Evolutionary conservation across 2,329 filamentous ascomycete species (phyloP).

Genomic region (Rachicladosporium sp.): DNA sequence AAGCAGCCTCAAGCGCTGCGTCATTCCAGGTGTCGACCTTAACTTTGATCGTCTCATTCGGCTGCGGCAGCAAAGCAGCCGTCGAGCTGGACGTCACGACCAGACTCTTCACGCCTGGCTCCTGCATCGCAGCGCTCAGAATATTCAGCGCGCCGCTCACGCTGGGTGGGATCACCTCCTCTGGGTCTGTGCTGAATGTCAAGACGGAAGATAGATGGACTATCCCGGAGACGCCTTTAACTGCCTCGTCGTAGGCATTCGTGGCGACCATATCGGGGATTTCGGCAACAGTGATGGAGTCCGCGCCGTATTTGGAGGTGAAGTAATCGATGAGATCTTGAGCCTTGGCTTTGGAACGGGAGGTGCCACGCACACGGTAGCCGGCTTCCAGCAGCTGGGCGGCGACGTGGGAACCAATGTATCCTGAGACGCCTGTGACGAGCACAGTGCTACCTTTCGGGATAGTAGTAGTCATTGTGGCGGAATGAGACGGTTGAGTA

Average conservation of each 20-base stretch:
- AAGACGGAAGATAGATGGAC: conserved; percentile 36
- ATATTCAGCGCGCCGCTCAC: conserved; percentile 25
- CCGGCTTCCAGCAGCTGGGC: conserved; percentile 16
- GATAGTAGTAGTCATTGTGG: conserved; percentile 8
- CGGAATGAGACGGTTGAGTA: not conserved
- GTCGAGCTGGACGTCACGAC: conserved; percentile 31
- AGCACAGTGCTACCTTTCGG: conserved; percentile 15
- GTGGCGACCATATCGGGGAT: conserved; percentile 28
- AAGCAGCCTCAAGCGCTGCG: conserved; percentile 21
- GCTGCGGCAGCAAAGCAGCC: conserved; percentile 22
- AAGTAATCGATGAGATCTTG: conserved; percentile 16
- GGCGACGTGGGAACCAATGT: conserved; percentile 16
- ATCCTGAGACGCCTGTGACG: conserved; percentile 19
- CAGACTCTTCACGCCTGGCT: conserved; percentile 30
- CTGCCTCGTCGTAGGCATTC: conserved; percentile 28
- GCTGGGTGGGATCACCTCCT: conserved; percentile 31
- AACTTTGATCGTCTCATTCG: conserved; percentile 24
- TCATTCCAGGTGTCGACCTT: conserved; percentile 18
- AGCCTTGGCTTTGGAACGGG: conserved; percentile 15
- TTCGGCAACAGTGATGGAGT: conserved; percentile 26
- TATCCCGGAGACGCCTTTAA: conserved; percentile 31
- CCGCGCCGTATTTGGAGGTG: conserved; percentile 15
- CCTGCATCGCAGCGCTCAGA: conserved; percentile 29
- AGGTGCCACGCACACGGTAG: conserved; percentile 19
- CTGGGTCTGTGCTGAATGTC: conserved; percentile 27